These are phyloP conservation scores for Stemphylium vesicarium DNA, from an alignment of 2,329 filamentous ascomycete genomes.

Conservation along the genomic window DNA sequence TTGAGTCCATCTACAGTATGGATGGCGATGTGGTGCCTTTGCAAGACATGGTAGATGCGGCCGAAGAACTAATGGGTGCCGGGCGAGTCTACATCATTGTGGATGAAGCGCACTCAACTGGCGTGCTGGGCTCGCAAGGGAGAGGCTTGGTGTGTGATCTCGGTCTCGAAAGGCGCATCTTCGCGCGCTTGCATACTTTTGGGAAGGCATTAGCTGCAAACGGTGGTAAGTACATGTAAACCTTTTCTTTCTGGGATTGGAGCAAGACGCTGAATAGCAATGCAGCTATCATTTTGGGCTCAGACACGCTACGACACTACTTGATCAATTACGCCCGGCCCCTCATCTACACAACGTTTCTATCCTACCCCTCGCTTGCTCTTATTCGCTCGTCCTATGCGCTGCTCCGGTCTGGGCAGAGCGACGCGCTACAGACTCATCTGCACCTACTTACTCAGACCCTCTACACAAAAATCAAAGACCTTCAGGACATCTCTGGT, in stretches of 20 bases:
- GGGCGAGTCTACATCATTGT: constrained; percentile 69
- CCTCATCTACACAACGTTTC: constrained; percentile 52
- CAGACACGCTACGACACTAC: constrained; percentile 38
- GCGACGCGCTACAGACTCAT: constrained; percentile 28
- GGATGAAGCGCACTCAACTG: constrained; percentile 72
- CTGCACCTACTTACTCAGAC: constrained; percentile 31
- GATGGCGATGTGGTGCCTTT: constrained; percentile 77
- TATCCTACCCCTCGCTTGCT: constrained; percentile 51
- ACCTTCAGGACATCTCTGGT: constrained; percentile 16
- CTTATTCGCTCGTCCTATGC: constrained; percentile 48
- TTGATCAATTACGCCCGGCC: constrained; percentile 50
- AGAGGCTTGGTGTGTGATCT: constrained; percentile 60
- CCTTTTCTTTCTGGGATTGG: background rate
- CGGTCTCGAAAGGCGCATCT: constrained; percentile 63
- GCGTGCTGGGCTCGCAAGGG: constrained; percentile 63
- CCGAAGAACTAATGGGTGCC: constrained; percentile 62
- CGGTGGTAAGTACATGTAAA: constrained; percentile 63
- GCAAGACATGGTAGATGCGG: constrained; percentile 62
- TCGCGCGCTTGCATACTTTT: constrained; percentile 68
- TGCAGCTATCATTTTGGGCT: constrained; percentile 42
- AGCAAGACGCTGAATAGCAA: background rate
- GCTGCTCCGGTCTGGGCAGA: constrained; percentile 30
- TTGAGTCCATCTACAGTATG: constrained; percentile 71
- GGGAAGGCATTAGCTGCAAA: constrained; percentile 72
- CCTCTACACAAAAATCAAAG: constrained; percentile 27